phyloP scores from a whole-genome alignment of 805 yeast genomes.

The Wickerhamiella slavikovae region DNA sequence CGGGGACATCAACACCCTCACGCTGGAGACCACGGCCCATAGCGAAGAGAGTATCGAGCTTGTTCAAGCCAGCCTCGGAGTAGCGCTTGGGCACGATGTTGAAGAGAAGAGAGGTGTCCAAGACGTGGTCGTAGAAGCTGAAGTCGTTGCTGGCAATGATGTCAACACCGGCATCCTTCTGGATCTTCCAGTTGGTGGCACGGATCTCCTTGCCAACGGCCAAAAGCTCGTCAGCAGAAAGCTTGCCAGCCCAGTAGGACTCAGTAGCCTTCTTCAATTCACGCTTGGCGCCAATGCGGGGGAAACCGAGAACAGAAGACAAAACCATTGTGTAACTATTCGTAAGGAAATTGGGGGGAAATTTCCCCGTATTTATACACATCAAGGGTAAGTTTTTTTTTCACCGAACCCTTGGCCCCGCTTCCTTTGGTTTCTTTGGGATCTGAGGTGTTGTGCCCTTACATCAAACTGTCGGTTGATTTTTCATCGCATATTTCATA shows the following conservation, averaged over 20 bases:
- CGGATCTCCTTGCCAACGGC: slow-evolving; percentile 90
- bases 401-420: no score
- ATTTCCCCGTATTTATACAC: no score
- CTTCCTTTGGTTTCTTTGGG: no score
- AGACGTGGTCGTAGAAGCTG: slow-evolving; percentile 93
- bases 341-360: no score
- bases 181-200: slow-evolving; percentile 93
- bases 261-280: slow-evolving; percentile 98
- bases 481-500: no score
- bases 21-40: slow-evolving; percentile 99
- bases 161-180: slow-evolving; percentile 92
- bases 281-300: slow-evolving; percentile 99
- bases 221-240: slow-evolving; percentile 65
- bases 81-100: slow-evolving; percentile 95
- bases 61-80: slow-evolving; percentile 72
- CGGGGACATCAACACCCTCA: slow-evolving; percentile 95
- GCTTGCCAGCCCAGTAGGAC: slow-evolving; percentile 96
- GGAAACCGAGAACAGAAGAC: slow-evolving; percentile 97
- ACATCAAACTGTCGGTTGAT: no score
- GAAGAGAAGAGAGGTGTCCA: slow-evolving; percentile 80
- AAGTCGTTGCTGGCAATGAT: slow-evolving; percentile 94
- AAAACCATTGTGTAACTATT: slow-evolving; percentile 44
- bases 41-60: slow-evolving; percentile 86
- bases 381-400: no score
- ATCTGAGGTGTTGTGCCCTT: no score